Evolutionary conservation across 352 stramenopile genomes (phyloP).

Genomic region (Blastocystis sp.): DNA sequence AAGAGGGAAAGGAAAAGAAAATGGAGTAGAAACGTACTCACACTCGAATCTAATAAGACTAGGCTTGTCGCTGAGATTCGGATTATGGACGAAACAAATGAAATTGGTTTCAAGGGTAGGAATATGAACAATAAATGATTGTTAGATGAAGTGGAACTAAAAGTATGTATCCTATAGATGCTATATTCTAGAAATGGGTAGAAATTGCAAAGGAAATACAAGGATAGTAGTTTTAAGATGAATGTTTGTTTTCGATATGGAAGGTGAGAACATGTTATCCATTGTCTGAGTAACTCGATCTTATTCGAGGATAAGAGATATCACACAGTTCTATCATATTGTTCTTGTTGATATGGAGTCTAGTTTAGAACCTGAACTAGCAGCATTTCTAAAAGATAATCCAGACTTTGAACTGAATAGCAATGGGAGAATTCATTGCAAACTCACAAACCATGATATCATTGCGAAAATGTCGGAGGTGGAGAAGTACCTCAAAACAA

Average conservation of each 20-base stretch:
- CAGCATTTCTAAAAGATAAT: conserved; percentile 26
- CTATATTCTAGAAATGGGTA: not conserved
- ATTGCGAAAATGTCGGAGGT: conserved; percentile 46
- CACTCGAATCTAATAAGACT: not conserved
- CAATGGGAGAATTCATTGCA: conserved; percentile 43
- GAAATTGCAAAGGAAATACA: not conserved
- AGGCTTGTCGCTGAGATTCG: not conserved
- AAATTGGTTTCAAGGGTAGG: not conserved
- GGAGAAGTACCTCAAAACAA: conserved; percentile 28
- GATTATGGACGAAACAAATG: not conserved
- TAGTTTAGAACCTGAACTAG: not conserved
- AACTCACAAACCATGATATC: conserved; percentile 56
- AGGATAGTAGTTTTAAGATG: not conserved
- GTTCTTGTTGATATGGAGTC: not conserved
- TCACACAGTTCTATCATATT: not conserved
- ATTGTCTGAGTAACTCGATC: not conserved
- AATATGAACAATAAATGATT: not conserved
- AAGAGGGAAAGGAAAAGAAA: not conserved
- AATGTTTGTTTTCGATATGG: not conserved
- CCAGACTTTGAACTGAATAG: conserved; percentile 43
- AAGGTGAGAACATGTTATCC: not conserved
- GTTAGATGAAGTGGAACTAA: not conserved
- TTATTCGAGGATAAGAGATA: not conserved
- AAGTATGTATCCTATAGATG: not conserved
- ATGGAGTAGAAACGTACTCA: not conserved